A percentile compares a stretch with the other conserved stretches of the same genome.
These are phyloP conservation scores for Aspergillus ruber DNA, from an alignment of 2,329 filamentous ascomycete genomes.

Conservation along the genomic window DNA sequence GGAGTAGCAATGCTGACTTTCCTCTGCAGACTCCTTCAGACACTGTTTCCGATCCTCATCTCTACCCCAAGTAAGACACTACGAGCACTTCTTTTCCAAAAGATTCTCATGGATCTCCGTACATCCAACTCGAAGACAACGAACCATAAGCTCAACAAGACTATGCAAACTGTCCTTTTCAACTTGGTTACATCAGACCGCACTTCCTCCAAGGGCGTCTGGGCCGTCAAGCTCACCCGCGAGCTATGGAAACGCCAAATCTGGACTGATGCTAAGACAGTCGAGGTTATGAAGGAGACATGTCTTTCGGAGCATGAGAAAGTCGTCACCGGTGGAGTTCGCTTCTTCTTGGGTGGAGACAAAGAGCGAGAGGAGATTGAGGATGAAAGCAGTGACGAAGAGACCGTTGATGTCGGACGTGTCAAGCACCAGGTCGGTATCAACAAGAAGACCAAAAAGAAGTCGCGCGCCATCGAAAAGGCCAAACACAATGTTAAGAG, in stretches of 20 bases:
- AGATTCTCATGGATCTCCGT: slow-evolving; percentile 85
- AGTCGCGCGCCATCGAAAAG: slow-evolving; percentile 68
- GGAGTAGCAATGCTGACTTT: not conserved
- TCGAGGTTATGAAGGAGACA: slow-evolving; percentile 98
- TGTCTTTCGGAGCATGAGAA: slow-evolving; percentile 87
- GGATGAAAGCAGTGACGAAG: slow-evolving; percentile 79
- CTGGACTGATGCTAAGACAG: slow-evolving; percentile 89
- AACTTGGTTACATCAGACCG: slow-evolving; percentile 84
- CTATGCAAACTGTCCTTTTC: slow-evolving; percentile 86
- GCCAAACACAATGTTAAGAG: slow-evolving; percentile 77
- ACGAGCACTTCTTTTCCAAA: slow-evolving; percentile 74
- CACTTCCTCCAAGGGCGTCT: slow-evolving; percentile 77
- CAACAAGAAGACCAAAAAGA: slow-evolving; percentile 95
- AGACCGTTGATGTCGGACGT: slow-evolving; percentile 67
- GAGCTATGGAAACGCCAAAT: slow-evolving; percentile 96
- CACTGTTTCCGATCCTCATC: slow-evolving; percentile 88
- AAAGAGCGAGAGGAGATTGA: slow-evolving; percentile 91
- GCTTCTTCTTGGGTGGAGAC: slow-evolving; percentile 94
- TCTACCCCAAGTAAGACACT: slow-evolving; percentile 88
- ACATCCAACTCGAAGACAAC: slow-evolving; percentile 78
- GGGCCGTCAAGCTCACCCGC: slow-evolving; percentile 91
- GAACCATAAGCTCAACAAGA: slow-evolving; percentile 89
- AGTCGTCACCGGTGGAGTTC: slow-evolving; percentile 76
- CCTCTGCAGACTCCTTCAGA: slow-evolving; percentile 60
- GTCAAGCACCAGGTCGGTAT: slow-evolving; percentile 80